These are phyloP conservation scores for Daldinia concentrica DNA, from an alignment of 495 filamentous ascomycete genomes.

Conservation along the genomic window DNA sequence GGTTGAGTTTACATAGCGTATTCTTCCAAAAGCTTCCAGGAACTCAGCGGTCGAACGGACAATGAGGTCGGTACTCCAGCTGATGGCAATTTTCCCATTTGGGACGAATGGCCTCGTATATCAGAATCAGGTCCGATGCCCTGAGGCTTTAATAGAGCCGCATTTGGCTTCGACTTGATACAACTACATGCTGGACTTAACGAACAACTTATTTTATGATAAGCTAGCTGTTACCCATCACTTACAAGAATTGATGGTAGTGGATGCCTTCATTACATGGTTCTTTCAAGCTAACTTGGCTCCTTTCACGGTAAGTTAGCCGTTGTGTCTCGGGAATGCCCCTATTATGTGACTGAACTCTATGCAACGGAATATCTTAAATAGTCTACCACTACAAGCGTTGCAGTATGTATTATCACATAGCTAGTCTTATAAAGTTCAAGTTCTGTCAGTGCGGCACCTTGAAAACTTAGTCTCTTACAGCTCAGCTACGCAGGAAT, in stretches of 20 bases:
- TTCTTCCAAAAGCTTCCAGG: background rate
- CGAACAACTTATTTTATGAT: background rate
- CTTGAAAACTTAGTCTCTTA: conserved; percentile 27
- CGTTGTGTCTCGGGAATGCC: background rate
- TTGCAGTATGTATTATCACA: background rate
- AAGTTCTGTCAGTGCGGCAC: conserved; percentile 20
- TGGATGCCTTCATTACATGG: conserved; percentile 1
- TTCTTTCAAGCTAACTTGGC: conserved; percentile 5
- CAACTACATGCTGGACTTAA: conserved; percentile 7
- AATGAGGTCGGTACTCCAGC: conserved; percentile 27
- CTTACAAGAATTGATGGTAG: background rate
- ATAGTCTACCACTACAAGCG: background rate
- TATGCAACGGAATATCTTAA: conserved; percentile 5
- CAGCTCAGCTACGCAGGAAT: conserved; percentile 2
- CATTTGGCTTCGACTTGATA: conserved; percentile 30
- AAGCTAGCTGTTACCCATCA: background rate
- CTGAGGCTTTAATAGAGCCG: background rate
- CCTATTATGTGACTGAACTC: conserved; percentile 26
- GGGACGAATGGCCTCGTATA: conserved; percentile 13
- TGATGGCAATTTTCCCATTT: conserved; percentile 1
- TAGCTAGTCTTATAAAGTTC: conserved; percentile 15
- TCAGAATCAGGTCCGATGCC: conserved; percentile 19
- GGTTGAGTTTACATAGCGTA: conserved; percentile 17
- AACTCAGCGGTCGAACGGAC: background rate
- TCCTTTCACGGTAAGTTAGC: background rate